Conservation (phyloP, 345 rosid species). For the Brassica juncea region DNA sequence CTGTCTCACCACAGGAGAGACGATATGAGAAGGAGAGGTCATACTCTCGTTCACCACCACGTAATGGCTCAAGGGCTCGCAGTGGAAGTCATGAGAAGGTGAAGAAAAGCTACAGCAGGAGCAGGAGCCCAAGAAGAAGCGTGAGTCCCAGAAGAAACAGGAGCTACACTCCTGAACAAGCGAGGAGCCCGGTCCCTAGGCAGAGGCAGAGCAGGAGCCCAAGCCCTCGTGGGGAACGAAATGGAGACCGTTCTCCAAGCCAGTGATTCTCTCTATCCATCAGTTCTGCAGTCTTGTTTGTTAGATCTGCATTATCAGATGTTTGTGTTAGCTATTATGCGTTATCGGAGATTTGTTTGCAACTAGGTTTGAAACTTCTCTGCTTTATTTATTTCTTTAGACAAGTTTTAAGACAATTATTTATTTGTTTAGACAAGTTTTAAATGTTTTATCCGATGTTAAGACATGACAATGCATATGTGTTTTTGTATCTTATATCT, state of each 20-base stretch:
- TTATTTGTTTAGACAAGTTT: no score
- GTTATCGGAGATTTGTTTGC: constrained; percentile 17
- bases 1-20: constrained; percentile 65
- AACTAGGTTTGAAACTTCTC: not conserved
- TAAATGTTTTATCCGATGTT: no score
- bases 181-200: constrained; percentile 48
- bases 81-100: constrained; percentile 59
- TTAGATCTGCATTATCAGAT: not conserved
- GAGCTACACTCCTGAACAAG: not conserved
- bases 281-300: not conserved
- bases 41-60: constrained; percentile 74
- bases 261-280: constrained; percentile 43
- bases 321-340: constrained; percentile 24
- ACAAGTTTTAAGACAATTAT: no score
- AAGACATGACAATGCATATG: no score
- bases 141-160: not conserved
- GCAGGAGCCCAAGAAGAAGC: constrained; percentile 40
- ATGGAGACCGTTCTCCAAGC: constrained; percentile 66
- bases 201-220: constrained; percentile 48
- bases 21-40: constrained; percentile 56
- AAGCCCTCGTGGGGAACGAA: constrained; percentile 41
- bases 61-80: constrained; percentile 62
- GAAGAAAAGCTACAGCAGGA: constrained; percentile 42
- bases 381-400: no score
- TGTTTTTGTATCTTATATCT: no score